Evolutionary conservation across 805 yeast species (phyloP), one percentile per base, ranked within the genome.

Genomic region (Teunomyces funiuensis): DNA sequence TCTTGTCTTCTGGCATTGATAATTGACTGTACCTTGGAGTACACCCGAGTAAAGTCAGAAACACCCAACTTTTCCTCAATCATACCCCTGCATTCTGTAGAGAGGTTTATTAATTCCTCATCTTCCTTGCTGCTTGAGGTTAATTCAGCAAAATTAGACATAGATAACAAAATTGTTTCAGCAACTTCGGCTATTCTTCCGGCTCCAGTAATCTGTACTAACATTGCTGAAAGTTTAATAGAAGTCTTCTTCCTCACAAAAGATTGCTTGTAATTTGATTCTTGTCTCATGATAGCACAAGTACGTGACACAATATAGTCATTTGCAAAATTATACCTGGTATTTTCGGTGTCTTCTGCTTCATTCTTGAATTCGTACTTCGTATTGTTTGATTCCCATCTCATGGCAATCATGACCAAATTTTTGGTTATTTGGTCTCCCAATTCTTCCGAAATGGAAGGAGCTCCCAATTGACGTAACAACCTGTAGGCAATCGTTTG

Each of bases 391-490:
- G 61, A 53, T 20, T 77, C 73, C 96, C 96, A 89, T 41, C 64
- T 63, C 61, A 74, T 73, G 5, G 83, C 69, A 22, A 88, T 70
- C 27, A 69, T 58, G 1, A 83, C 81, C 46, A 90, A 60, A 45
- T 83, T 83, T 58, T 83, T 86, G 16, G 85, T 80, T 20, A 78
- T 71, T 55, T 82, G 85, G 13, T 71, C 58, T 0, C 86, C 85
- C 42, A 88, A 66, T 0, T 73, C 77, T 39, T 80, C 82, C 3
- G 85, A 64, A 19, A 89, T 71, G 5, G 75, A 62, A 2, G 96
- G 93, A 2, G 97, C 96, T 18, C 85, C 80, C 36, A 91, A 65
- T 67, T 88, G 96, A 53, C 90, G 85, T 44, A 88, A 70, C 27
- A 78, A 64, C 52, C 88, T 76, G 50, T 77, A 76, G 0, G 84